Conservation (phyloP, 2,329 filamentous ascomycete species). For the Fusarium abutilonis region DNA sequence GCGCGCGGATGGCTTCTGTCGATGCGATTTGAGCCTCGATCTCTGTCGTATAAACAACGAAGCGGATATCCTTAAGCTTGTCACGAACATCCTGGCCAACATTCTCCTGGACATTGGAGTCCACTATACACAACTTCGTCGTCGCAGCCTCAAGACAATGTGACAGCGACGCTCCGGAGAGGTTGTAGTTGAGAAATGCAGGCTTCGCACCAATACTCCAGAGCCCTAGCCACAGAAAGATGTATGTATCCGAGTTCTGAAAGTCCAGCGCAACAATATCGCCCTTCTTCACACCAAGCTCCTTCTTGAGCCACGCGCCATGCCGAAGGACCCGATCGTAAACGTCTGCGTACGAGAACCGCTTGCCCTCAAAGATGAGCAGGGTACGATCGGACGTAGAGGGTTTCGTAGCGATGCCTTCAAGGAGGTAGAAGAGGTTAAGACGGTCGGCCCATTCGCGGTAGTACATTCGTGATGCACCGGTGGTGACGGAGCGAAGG, state of each 20-base stretch:
- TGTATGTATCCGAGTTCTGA: conserved; percentile 80
- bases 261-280: conserved; percentile 85
- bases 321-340: conserved; percentile 78
- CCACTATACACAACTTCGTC: conserved; percentile 74
- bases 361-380: conserved; percentile 73
- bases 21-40: conserved; percentile 64
- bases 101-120: conserved; percentile 65
- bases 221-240: conserved; percentile 79
- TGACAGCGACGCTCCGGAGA: conserved; percentile 73
- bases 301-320: conserved; percentile 76
- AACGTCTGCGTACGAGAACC: conserved; percentile 78
- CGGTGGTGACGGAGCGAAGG: conserved; percentile 63
- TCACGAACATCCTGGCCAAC: conserved; percentile 67
- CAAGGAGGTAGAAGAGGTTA: conserved; percentile 80
- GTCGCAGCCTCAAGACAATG: conserved; percentile 79
- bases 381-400: conserved; percentile 65
- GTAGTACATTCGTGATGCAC: conserved; percentile 54
- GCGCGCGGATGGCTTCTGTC: conserved; percentile 63
- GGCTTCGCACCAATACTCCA: conserved; percentile 87
- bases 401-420: conserved; percentile 67
- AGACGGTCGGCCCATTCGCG: conserved; percentile 68
- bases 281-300: conserved; percentile 69
- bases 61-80: conserved; percentile 61
- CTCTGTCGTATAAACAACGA: conserved; percentile 70
- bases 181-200: conserved; percentile 89